Evolutionary conservation across 495 filamentous ascomycete species (phyloP), one percentile per base, ranked within the genome.

Genomic region (Lasiosphaeria ovina): DNA sequence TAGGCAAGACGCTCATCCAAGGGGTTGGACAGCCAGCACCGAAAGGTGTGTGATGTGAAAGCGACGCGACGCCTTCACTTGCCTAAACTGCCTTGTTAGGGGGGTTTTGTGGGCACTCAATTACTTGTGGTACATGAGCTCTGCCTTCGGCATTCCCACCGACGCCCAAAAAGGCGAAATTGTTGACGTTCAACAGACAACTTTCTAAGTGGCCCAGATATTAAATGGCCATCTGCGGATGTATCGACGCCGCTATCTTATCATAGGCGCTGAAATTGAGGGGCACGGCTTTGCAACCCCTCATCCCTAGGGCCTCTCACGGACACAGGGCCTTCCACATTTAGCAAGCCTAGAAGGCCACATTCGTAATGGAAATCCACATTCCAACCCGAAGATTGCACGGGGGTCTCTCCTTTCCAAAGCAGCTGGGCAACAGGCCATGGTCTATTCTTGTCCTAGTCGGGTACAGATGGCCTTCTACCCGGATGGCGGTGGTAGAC

Each of bases 241-340:
- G 24, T 11, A 5, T 12, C 35, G 10, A 11, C 33, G 9, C 55
- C 62, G 35, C 61, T 68, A 68, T 68, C 66, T 68, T 68, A 68
- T 68, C 66, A 65, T 62, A 59, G 62, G 59, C 47, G 59, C 59
- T 55, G 49, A 11, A 51, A 33, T 45, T 51, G 62, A 68, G 62
- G 66, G 66, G 66, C 65, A 62, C 38, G n/a, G 40, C 32, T 49
- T 34, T 3, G 24, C 16, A n/a, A 24, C 45, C 45, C 55, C 55
- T 57, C 55, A 48, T 54, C 51, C 31, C 24, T 12, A 17, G 7
- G n/a, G 31, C 31, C 40, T 31, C 14, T 38, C 38, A 16, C 3
- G 14, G 12, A 16, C 51, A 54, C 12, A 16, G 42, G 44, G 42
- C 59, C 59, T 61, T 61, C 59, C 53, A 51, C 38, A 36, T 56